Evolutionary conservation across 805 yeast species (phyloP), one percentile per base, ranked within the genome.

Genomic region (Cyberlindnera maritima): DNA sequence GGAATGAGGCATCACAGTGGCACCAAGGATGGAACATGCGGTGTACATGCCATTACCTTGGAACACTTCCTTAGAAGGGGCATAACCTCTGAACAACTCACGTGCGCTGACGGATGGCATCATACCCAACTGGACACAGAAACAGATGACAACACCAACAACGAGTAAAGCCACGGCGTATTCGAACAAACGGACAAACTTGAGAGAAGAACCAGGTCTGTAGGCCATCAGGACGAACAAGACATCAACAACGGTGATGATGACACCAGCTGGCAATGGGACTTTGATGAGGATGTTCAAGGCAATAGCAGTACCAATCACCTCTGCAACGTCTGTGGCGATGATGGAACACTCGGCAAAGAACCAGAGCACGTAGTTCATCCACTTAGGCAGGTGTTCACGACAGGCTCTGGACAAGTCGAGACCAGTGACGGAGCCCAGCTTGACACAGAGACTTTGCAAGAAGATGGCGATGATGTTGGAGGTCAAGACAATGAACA

Each of bases 1-100:
- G 2, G 91, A 83, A 62, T 89, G 96, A 4, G 96, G 96, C 96
- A 89, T 89, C 20, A 89, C 96, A 0, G 96, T 89, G 13, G 96
- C 96, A 48, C 96, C 97, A 39, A 89, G 72, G 49, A 89, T 85
- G 11, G 96, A 94, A 52, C 89, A 75, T 21, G 91, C 81, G 35
- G 85, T 69, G 58, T 83, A 87, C 38, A 87, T 69, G 4, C 95
- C 92, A 59, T 77, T 75, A 57, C 76, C 78, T 53, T 77, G 80
- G 38, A 71, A 68, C 61, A 79, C 65, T 19, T 68, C 67, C 15
- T 61, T 62, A n/a, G 77, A 71, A 1, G 96, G 96, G 18, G 87
- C 70, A 61, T 78, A 86, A 0, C 96, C 96, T 58, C 77, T 70
- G 46, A 79, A 68, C 4, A 89, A 73, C 3, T 72, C 74, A 21